phyloP scores from a whole-genome alignment of 129 eudicot genomes.

The Flaveria brownii region DNA sequence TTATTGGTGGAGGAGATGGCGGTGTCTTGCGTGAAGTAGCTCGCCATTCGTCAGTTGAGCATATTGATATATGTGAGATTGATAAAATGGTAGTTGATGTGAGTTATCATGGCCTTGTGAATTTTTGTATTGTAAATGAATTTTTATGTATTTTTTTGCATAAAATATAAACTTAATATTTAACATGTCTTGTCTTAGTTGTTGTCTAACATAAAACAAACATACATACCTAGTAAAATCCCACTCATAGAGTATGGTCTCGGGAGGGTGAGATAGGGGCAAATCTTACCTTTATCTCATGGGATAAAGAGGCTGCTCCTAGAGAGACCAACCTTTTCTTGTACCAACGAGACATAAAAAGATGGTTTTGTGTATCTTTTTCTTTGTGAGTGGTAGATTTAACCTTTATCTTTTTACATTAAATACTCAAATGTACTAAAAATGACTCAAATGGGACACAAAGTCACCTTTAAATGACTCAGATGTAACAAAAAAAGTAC shows the following conservation, averaged over 20 bases:
- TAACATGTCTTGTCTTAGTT: neutral
- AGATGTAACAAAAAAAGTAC: neutral
- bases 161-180: neutral
- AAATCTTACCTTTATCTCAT: too few species aligned
- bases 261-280: too few species aligned
- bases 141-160: neutral
- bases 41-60: conserved; percentile 87
- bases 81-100: conserved; percentile 98
- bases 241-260: too few species aligned
- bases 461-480: neutral
- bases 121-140: neutral
- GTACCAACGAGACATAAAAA: neutral
- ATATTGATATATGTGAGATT: conserved; percentile 92
- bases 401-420: neutral
- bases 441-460: too few species aligned
- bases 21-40: conserved; percentile 96
- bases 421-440: too few species aligned
- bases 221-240: too few species aligned
- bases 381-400: neutral
- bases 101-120: conserved; percentile 40
- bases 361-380: conserved; percentile 1
- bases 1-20: conserved; percentile 99
- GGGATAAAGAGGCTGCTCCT: too few species aligned
- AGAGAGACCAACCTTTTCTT: too few species aligned
- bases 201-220: too few species aligned